Base-by-base conservation (phyloP, 495 filamentous ascomycete genomes). In the Neurospora sp. region DNA sequence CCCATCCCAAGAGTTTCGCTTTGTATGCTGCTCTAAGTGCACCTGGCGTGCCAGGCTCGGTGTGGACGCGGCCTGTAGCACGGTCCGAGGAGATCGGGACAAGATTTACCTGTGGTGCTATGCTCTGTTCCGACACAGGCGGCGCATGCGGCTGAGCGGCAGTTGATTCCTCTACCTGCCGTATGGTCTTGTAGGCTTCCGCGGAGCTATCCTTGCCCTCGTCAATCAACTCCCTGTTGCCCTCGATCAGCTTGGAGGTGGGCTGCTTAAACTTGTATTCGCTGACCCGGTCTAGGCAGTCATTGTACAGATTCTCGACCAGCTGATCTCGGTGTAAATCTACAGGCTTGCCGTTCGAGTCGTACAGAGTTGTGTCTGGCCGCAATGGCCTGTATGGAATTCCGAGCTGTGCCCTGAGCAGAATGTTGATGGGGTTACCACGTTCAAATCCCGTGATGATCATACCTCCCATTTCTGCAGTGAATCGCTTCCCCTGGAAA, bases 381-480 rank as follows among this genome's bases (percentile, higher is more conserved):
- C 88, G 92, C 70, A 99, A 81, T 20, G 90, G 81, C 78, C 97
- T 93, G 80, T 97, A 97, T 35, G 89, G 90, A 39, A 99, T 87
- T 20, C 91, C 94, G 69, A 99, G 85, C 81, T 99, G 96, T 31
- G 93, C 94, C 71, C 96, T 90, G 75, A 98, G 90, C 70, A 99
- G 88, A 72, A 92, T 89, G 78, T 96, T 94, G 74, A 99, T 81
- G 18, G 96, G 96, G 79, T 99, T 99, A 2, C 96, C 96, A 78
- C 92, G 89, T 72, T 98, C 93, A 77, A 98, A 99, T 3, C 96
- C 96, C 39, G 96, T 97, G 74, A 99, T 93, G 69, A 99, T 98
- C 82, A 97, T 96, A 20, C 96, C 96, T 44, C 96, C 96, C 87
- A 97, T 92, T 78, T 99, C 96, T 68, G 92, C 96, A 18, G 94